A percentile compares a stretch with the other conserved stretches of the same genome.
phyloP scores from a whole-genome alignment of 305 asterid genomes.

The Fraxinus baroniana region DNA sequence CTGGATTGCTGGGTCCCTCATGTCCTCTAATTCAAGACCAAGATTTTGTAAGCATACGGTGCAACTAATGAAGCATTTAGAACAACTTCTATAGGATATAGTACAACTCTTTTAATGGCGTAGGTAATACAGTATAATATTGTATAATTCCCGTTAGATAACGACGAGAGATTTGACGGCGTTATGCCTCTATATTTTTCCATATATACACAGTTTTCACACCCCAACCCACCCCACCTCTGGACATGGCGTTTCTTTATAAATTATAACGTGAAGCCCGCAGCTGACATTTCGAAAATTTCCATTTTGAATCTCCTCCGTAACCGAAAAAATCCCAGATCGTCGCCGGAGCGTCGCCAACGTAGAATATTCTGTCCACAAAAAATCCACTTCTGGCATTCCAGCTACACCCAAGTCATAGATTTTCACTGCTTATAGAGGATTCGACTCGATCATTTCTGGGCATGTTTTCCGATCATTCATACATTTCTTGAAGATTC shows the following conservation, averaged over 20 bases:
- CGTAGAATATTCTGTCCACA: slow-evolving; percentile 6
- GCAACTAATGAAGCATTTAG: neutral
- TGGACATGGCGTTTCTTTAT: neutral
- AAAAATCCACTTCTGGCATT: neutral
- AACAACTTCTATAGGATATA: slow-evolving; percentile 27
- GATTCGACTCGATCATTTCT: slow-evolving; percentile 16
- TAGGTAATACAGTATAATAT: too few relatives aligned
- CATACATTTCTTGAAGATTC: neutral
- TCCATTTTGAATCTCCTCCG: slow-evolving; percentile 12
- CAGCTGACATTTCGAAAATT: slow-evolving; percentile 24
- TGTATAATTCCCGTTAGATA: slow-evolving; percentile 49
- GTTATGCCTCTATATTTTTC: slow-evolving; percentile 30
- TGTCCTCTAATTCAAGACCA: slow-evolving; percentile 44
- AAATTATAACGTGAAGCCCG: slow-evolving; percentile 29
- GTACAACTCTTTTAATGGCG: slow-evolving; percentile 34
- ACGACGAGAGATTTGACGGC: slow-evolving; percentile 55
- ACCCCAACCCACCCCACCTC: neutral
- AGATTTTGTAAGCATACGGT: neutral
- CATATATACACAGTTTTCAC: slow-evolving; percentile 17
- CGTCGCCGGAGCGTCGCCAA: slow-evolving; percentile 32
- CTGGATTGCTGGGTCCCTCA: slow-evolving; percentile 58
- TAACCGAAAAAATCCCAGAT: neutral
- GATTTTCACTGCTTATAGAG: slow-evolving; percentile 14
- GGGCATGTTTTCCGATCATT: slow-evolving; percentile 1
- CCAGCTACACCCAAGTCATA: slow-evolving; percentile 21